These are phyloP conservation scores for Rhipidocladum racemiflorum DNA, from an alignment of 176 grass and related monocot genomes.

Conservation along the genomic window DNA sequence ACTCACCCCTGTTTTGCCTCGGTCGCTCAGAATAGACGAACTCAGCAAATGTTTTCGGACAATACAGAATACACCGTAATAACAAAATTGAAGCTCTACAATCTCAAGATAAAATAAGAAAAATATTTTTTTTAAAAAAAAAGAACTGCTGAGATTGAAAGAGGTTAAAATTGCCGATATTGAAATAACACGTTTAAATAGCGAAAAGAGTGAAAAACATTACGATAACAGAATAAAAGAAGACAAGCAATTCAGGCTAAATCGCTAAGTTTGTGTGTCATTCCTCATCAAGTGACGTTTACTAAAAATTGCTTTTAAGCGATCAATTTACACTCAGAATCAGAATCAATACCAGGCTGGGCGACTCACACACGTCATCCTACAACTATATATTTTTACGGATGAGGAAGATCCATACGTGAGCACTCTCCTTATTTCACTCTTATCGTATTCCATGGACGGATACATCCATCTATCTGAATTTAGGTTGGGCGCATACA, in stretches of 20 bases:
- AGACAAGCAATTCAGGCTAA: neutral
- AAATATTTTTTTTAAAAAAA: neutral
- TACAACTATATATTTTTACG: neutral
- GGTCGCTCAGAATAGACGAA: neutral
- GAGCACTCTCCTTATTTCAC: too few species aligned
- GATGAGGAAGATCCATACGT: neutral
- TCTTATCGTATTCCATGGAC: too few species aligned
- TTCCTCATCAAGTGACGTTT: neutral
- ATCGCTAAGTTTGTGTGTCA: neutral
- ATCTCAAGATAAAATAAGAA: neutral
- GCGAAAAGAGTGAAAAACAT: neutral
- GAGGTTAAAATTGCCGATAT: neutral
- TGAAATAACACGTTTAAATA: neutral
- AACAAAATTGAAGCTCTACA: neutral
- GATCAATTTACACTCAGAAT: neutral
- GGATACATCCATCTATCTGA: neutral
- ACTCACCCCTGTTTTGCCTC: neutral
- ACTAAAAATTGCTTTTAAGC: neutral
- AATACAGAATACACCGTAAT: neutral
- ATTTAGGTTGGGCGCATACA: too few species aligned
- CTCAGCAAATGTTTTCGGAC: neutral
- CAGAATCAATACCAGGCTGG: neutral
- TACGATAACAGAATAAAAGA: neutral
- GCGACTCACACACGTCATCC: neutral
- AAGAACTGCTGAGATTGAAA: too few species aligned